Evolutionary conservation across 495 filamentous ascomycete species (phyloP), one percentile per base, ranked within the genome.

Genomic region (Talaromyces nanjingensis): DNA sequence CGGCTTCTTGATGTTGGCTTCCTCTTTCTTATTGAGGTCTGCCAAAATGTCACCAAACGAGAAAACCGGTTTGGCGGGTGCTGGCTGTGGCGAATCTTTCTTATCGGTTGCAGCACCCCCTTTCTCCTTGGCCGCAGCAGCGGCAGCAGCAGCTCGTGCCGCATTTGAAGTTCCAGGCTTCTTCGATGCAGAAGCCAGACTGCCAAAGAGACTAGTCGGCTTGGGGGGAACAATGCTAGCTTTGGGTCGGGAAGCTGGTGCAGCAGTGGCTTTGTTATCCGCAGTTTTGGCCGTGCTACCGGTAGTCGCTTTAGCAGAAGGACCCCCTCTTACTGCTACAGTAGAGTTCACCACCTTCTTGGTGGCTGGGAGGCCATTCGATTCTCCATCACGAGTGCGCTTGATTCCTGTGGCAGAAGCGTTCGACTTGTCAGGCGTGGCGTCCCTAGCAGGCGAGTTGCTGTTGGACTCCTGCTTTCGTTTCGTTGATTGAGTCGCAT

Each of bases 1-100:
- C 8, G 81, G 75, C 62, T 87, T 81, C 2, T 74, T 70, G 3
- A 79, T 72, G 25, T 82, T 80, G 14, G 84, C 69, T 55, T 89
- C 84, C 64, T 85, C 86, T 11, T 83, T 82, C 68, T 89, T 87
- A 34, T 81, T 79, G 27, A 93, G 82, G 62, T 85, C 85, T 6
- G 86, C 87, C 78, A 96, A 79, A 14, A 84, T 72, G 62, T 82
- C 82, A 59, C 79, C 79, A 67, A 85, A 81, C 4, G 82, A 84
- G 61, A 84, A 83, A 2, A 79, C 67, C 5, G 81, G 77, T 60
- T 81, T 76, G 1, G 76, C 70, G 29, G 79, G 69, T 7, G 75
- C 63, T 20, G 66, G 63, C 14, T 72, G 61, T 14, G 68, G 69
- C 34, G 77, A 65, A 52, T 79, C 75, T 45, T 81, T 81, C 54